Evolutionary conservation across 2,329 filamentous ascomycete species (phyloP).

Genomic region (Colletotrichum zoysiae): DNA sequence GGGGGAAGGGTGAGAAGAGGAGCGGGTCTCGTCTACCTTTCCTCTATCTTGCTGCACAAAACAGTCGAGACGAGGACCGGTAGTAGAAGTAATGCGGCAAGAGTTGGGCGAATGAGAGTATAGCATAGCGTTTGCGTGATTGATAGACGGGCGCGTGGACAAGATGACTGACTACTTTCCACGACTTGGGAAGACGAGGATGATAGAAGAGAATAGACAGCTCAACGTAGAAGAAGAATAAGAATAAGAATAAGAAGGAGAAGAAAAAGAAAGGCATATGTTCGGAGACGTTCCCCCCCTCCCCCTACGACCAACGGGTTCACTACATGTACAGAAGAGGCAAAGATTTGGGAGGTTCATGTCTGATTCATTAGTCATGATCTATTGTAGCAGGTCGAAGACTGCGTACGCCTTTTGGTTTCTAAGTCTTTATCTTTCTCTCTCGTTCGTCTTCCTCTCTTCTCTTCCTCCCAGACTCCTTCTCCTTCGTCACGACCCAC

Average conservation of each 20-base stretch:
- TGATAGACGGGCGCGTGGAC: background rate
- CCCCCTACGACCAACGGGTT: background rate
- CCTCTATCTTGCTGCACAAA: background rate
- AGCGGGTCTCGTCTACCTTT: background rate
- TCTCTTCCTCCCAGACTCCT: constrained; percentile 5
- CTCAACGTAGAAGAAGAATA: background rate
- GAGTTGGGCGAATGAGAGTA: background rate
- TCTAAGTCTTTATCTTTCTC: constrained; percentile 15
- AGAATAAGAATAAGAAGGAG: no score
- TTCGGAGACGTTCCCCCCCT: no score
- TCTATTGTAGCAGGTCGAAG: constrained; percentile 33
- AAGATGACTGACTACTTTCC: background rate
- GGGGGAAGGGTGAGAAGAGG: background rate
- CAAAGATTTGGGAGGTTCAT: constrained; percentile 11
- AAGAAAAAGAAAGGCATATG: background rate
- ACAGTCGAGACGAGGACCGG: background rate
- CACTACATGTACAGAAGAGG: background rate
- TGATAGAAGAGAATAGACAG: background rate
- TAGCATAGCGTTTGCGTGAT: constrained; percentile 3
- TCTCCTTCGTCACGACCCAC: constrained; percentile 1
- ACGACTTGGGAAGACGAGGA: background rate
- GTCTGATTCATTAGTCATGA: constrained; percentile 38
- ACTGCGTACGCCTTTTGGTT: constrained; percentile 25
- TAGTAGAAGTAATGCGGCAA: background rate
- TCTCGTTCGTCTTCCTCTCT: background rate